These are phyloP conservation scores for Puya raimondii DNA, from an alignment of 176 grass and related monocot species.

Conservation along the genomic window DNA sequence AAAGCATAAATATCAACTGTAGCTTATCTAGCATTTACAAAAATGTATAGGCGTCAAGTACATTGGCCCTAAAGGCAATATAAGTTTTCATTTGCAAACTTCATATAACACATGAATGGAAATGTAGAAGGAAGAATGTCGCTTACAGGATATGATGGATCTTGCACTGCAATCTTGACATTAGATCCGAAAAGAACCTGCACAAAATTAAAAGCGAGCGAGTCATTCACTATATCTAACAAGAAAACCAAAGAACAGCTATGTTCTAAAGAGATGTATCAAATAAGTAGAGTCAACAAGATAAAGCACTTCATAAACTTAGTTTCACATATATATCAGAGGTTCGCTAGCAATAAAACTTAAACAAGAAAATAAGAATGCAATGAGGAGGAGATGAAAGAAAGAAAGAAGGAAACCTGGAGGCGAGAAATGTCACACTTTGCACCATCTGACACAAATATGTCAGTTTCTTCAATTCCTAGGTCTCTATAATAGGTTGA, in stretches of 20 bases:
- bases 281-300: background rate
- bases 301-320: background rate
- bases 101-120: background rate
- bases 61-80: constrained; percentile 11
- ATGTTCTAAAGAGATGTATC: background rate
- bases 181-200: constrained; percentile 92
- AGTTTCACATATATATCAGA: background rate
- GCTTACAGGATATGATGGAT: constrained; percentile 92
- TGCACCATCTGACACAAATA: constrained; percentile 96
- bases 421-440: constrained; percentile 98
- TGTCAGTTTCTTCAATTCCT: constrained; percentile 77
- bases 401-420: constrained; percentile 35
- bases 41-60: background rate
- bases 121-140: background rate
- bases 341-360: background rate
- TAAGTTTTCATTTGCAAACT: background rate
- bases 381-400: background rate
- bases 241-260: too few relatives aligned
- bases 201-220: constrained; percentile 5
- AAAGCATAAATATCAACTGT: background rate
- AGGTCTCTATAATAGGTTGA: constrained; percentile 78
- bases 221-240: background rate
- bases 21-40: background rate
- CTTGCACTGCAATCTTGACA: constrained; percentile 81
- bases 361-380: constrained; percentile 4